Conservation (phyloP, 352 stramenopile species). For the Globisporangium irregulare region DNA sequence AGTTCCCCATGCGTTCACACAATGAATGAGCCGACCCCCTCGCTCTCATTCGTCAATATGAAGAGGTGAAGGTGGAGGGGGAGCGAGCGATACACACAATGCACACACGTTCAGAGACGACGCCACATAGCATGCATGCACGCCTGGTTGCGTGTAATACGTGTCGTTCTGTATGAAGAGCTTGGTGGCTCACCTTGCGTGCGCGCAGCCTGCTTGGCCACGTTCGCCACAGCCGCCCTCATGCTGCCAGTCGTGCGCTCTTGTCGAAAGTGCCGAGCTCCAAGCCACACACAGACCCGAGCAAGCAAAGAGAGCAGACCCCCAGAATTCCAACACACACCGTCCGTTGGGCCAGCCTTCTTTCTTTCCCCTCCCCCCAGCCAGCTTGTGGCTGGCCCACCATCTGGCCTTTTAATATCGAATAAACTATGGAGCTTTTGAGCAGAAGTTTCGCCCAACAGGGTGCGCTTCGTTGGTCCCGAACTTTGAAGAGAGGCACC, state of each 20-base stretch:
- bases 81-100: neutral
- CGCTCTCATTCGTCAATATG: no score
- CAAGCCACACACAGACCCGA: slow-evolving; percentile 5
- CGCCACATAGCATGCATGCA: neutral
- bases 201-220: slow-evolving; percentile 17
- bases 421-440: neutral
- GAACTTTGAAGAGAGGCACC: neutral
- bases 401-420: neutral
- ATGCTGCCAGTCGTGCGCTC: slow-evolving; percentile 4
- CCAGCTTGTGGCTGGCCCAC: neutral
- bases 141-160: neutral
- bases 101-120: no score
- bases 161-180: neutral
- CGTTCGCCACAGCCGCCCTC: slow-evolving; percentile 16
- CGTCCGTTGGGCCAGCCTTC: slow-evolving; percentile 6
- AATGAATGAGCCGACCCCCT: no score
- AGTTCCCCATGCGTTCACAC: no score
- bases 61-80: no score
- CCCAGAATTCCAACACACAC: slow-evolving; percentile 15
- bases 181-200: slow-evolving; percentile 7
- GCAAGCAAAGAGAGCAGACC: neutral
- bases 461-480: neutral
- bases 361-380: neutral
- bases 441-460: no score
- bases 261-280: slow-evolving; percentile 14